A percentile compares a stretch with the other conserved stretches of the same genome.
Evolutionary conservation across 2,329 filamentous ascomycete genomes (phyloP).

Genomic region (Achaetomium macrosporum): DNA sequence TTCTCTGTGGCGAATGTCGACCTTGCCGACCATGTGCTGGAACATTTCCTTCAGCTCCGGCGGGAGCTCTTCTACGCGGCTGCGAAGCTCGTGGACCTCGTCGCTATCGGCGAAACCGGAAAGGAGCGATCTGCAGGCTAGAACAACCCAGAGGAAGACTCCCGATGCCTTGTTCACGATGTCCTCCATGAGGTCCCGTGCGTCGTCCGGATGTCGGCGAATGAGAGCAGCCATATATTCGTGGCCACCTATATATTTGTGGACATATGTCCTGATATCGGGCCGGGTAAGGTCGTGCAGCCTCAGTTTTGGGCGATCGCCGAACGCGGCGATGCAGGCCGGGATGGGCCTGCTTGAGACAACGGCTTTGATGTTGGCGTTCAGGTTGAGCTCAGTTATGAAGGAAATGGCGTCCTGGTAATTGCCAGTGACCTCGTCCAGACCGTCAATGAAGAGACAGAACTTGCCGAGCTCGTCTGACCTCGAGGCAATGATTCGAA

Average conservation of each 20-base stretch:
- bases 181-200: background rate
- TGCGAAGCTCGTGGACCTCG: constrained; percentile 5
- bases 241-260: constrained; percentile 1
- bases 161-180: constrained; percentile 14
- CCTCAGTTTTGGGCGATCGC: background rate
- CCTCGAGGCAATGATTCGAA: background rate
- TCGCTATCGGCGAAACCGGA: constrained; percentile 13
- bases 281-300: constrained; percentile 1
- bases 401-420: background rate
- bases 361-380: constrained; percentile 3
- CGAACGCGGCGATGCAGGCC: constrained; percentile 9
- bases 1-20: constrained; percentile 2
- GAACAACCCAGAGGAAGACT: constrained; percentile 20
- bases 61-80: constrained; percentile 12
- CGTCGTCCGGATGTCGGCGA: background rate
- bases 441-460: constrained; percentile 21
- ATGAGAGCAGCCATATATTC: background rate
- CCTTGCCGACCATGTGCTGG: constrained; percentile 12
- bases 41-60: constrained; percentile 10
- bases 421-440: constrained; percentile 19
- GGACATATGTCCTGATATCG: constrained; percentile 10
- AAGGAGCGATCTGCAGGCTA: constrained; percentile 15
- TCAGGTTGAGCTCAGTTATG: constrained; percentile 7
- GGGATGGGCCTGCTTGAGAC: constrained; percentile 13
- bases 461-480: background rate